Percentiles rank a stretch among this genome's conserved stretches.
Conservation (phyloP, 228 moss, liverwort and hornwort genomes). For the Sphagnum magellanicum region DNA sequence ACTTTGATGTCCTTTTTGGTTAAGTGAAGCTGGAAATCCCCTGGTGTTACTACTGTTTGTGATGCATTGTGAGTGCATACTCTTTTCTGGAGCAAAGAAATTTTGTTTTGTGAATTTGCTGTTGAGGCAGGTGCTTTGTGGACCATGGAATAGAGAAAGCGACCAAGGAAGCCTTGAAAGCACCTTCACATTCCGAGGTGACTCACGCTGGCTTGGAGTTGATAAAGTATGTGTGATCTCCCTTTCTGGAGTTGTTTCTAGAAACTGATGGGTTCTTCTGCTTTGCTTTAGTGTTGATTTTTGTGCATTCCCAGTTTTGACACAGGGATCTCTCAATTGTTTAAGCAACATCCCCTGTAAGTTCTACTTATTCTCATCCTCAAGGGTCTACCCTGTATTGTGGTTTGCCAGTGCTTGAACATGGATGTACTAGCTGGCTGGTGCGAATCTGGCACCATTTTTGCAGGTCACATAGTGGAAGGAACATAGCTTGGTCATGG, state of each 20-base stretch:
- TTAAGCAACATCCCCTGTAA: not conserved
- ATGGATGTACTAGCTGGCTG: constrained; percentile 69
- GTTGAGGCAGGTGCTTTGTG: constrained; percentile 59
- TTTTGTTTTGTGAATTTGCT: not conserved
- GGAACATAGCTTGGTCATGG: constrained; percentile 7
- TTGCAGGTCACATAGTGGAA: constrained; percentile 32
- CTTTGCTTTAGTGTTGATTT: not conserved
- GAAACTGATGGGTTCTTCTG: not conserved
- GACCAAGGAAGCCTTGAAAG: constrained; percentile 25
- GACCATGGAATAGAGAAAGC: constrained; percentile 61
- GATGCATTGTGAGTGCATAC: no score
- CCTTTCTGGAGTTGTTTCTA: no score
- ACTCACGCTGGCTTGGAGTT: constrained; percentile 81
- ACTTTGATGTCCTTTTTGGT: no score
- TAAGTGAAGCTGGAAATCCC: no score
- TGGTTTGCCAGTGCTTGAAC: constrained; percentile 35
- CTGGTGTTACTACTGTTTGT: no score
- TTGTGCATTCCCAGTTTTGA: not conserved
- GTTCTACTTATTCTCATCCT: not conserved
- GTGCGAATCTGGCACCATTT: constrained; percentile 73
- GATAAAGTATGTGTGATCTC: constrained; percentile 42
- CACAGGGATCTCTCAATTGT: not conserved
- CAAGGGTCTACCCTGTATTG: not conserved
- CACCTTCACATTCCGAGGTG: constrained; percentile 67
- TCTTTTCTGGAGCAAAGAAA: no score